Conservation (phyloP, 805 yeast genomes). For the Candida ponderosae region DNA sequence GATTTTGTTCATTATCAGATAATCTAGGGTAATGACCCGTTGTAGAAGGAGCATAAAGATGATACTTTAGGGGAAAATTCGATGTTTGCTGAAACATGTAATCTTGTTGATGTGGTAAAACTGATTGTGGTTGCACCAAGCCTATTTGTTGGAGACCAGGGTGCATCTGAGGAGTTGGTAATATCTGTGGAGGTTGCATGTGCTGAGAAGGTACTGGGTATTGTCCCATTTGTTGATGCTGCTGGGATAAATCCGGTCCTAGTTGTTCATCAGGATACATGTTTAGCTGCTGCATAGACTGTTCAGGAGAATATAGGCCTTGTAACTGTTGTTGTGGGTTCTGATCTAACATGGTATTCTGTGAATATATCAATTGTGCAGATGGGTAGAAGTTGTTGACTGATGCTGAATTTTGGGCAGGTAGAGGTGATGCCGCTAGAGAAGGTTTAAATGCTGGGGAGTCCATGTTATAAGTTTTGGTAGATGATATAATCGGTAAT, state of each 20-base stretch:
- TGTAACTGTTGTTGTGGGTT: not conserved
- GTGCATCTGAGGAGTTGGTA: conserved; percentile 5
- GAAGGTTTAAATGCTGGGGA: conserved; percentile 26
- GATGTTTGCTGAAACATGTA: conserved; percentile 5
- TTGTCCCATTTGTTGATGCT: not conserved
- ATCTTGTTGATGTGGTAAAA: conserved; percentile 7
- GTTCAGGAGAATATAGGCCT: not conserved
- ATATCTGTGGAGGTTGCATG: not conserved
- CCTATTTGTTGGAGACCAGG: conserved; percentile 16
- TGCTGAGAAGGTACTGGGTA: not conserved
- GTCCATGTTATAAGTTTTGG: conserved; percentile 21
- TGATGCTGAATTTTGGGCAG: conserved; percentile 4
- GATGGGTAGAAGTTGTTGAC: conserved; percentile 6
- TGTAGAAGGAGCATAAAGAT: conserved; percentile 84
- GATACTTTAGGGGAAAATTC: conserved; percentile 62
- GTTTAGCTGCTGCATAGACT: not conserved
- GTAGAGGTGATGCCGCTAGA: not conserved
- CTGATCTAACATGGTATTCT: not conserved
- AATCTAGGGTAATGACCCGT: conserved; percentile 60
- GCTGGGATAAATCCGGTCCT: not conserved
- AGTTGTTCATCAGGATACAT: not conserved
- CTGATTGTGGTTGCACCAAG: conserved; percentile 7
- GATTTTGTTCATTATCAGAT: conserved; percentile 63
- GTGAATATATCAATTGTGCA: not conserved
- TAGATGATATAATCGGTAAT: conserved; percentile 14